Conservation (phyloP, 2,329 filamentous ascomycete genomes). For the Endothia cerciana region DNA sequence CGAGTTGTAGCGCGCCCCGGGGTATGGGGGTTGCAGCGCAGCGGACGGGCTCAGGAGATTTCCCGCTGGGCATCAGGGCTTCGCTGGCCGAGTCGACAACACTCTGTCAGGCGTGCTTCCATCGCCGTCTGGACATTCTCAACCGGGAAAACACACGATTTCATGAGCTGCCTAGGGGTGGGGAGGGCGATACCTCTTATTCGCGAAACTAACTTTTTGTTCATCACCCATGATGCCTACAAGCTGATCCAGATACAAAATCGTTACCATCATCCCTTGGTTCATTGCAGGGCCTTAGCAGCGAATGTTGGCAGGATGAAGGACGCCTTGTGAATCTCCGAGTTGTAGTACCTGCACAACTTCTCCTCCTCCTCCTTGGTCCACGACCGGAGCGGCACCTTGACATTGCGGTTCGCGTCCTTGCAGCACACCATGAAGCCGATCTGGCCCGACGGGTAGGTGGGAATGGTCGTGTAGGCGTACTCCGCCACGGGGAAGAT, state of each 20-base stretch:
- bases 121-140: neutral
- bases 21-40: neutral
- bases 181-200: neutral
- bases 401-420: conserved; percentile 82
- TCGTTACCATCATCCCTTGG: neutral
- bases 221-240: neutral
- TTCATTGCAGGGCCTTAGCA: conserved; percentile 68
- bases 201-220: neutral
- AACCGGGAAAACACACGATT: neutral
- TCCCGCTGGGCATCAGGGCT: neutral
- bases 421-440: conserved; percentile 99
- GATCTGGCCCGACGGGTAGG: conserved; percentile 98
- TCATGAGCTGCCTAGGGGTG: neutral
- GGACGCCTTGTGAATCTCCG: conserved; percentile 91
- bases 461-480: conserved; percentile 98
- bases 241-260: conserved; percentile 1
- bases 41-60: neutral
- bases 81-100: neutral
- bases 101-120: neutral
- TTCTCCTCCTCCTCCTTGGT: conserved; percentile 86
- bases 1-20: neutral
- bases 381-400: conserved; percentile 82
- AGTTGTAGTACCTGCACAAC: conserved; percentile 95
- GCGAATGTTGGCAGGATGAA: conserved; percentile 96
- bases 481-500: conserved; percentile 98